Base-by-base conservation (phyloP, 2,329 filamentous ascomycete genomes). In the Penicillium sp. region DNA sequence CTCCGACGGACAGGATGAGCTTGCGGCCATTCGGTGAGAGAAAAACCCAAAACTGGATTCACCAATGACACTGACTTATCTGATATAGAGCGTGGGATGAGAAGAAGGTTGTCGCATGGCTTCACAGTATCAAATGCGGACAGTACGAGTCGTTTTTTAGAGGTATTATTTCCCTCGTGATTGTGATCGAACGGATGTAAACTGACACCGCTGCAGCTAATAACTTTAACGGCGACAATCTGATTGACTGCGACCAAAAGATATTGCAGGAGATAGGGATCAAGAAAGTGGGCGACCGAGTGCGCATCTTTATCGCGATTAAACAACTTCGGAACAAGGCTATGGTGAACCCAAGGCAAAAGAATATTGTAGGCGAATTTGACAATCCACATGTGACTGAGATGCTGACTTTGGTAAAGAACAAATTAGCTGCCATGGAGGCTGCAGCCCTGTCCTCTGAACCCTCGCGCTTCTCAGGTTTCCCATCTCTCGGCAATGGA, bases 241-340 rank as follows among this genome's bases (percentile, higher is more conserved):
- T 99, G 45, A 83, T 99, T 66, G 95, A 99, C 77, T 93, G 97
- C 83, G 95, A 99, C 76, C 96, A 96, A 80, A 89, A 92, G 55
- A 92, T 96, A 42, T 83, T 99, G 62, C 96, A 96, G 76, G 95
- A 99, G 75, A 96, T 99, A 86, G 95, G 95, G 44, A 93, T 99
- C 67, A 96, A 96, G 67, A 99, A 98, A 77, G 91, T 99, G 63
- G 95, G 95, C 62, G 95, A 99, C 75, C 88, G 95, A 53, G 93
- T 99, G 35, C 90, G 93, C 62, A 88, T 99, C 60, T 93, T 92
- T 69, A 83, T 93, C 61, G 88, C 88, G 64, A 92, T 93, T 71
- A 93, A 93, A 78, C 90, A 92, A 74, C 80, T 95, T 55, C 83
- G 91, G 63, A 92, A 88, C 55, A 91, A 87, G 74, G 85, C 89